phyloP scores from a whole-genome alignment of 2,329 filamentous ascomycete species.

The Furcasterigmium furcatum region DNA sequence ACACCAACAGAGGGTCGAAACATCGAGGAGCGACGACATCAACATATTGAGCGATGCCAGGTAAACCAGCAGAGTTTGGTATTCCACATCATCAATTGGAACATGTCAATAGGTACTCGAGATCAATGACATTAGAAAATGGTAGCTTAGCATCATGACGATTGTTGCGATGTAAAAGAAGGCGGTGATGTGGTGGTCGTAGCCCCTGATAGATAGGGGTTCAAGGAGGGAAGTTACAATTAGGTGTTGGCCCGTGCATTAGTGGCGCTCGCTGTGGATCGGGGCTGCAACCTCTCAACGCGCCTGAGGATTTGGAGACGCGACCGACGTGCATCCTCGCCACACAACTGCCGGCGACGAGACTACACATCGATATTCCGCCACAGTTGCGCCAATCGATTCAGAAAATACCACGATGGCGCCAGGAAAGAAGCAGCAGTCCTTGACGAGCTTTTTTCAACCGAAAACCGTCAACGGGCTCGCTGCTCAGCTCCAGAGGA shows the following conservation, averaged over 20 bases:
- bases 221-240: too few species aligned
- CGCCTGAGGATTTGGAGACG: not conserved
- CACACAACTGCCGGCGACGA: not conserved
- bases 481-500: conserved; percentile 29
- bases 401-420: conserved; percentile 25
- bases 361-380: too few species aligned
- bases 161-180: too few species aligned
- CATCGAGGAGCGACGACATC: not conserved
- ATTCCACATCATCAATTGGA: not conserved
- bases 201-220: too few species aligned
- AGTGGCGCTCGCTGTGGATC: not conserved
- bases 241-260: not conserved
- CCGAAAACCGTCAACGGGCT: conserved; percentile 52
- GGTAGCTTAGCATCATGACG: too few species aligned
- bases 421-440: conserved; percentile 67
- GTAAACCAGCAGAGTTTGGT: not conserved
- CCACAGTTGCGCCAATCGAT: too few species aligned
- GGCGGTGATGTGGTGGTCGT: too few species aligned
- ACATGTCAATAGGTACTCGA: not conserved
- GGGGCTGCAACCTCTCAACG: not conserved
- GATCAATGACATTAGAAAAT: not conserved
- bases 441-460: conserved; percentile 83
- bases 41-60: not conserved
- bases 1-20: too few species aligned
- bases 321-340: not conserved